These are phyloP conservation scores for Chaetomium cochliodes DNA, from an alignment of 495 filamentous ascomycete genomes.

Conservation along the genomic window DNA sequence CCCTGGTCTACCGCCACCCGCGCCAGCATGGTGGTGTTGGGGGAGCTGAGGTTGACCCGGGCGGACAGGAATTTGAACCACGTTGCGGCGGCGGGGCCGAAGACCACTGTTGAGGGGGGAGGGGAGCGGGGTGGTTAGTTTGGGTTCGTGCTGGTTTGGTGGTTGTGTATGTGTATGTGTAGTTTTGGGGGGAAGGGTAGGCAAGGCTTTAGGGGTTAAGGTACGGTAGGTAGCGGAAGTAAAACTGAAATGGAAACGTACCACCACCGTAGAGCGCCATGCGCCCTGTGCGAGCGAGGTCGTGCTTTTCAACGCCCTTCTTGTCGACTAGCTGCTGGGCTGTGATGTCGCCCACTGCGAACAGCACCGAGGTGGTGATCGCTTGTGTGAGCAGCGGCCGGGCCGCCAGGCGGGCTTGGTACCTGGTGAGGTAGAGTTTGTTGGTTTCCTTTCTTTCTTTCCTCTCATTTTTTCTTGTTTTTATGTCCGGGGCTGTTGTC, in stretches of 20 bases:
- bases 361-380: constrained; percentile 82
- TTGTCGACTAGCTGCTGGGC: constrained; percentile 94
- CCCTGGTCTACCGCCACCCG: constrained; percentile 81
- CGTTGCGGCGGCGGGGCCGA: constrained; percentile 84
- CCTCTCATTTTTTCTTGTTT: too few species aligned
- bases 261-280: constrained; percentile 93
- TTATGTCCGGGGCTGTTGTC: too few species aligned
- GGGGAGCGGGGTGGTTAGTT: background rate
- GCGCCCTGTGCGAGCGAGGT: constrained; percentile 74
- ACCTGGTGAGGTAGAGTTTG: constrained; percentile 55
- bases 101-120: constrained; percentile 65
- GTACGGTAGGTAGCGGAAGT: too few species aligned
- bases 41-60: constrained; percentile 61
- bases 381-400: constrained; percentile 85
- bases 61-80: constrained; percentile 79
- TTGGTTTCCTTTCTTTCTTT: too few species aligned
- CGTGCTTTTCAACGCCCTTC: constrained; percentile 74
- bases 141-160: background rate
- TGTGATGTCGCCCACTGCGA: constrained; percentile 84
- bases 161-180: too few species aligned
- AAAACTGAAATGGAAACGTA: too few species aligned
- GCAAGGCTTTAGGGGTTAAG: too few species aligned
- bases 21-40: constrained; percentile 69
- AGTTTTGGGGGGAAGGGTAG: too few species aligned
- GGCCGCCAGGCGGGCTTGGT: constrained; percentile 76